phyloP scores from a whole-genome alignment of 2,329 filamentous ascomycete genomes.

The Simplicillium sp. region DNA sequence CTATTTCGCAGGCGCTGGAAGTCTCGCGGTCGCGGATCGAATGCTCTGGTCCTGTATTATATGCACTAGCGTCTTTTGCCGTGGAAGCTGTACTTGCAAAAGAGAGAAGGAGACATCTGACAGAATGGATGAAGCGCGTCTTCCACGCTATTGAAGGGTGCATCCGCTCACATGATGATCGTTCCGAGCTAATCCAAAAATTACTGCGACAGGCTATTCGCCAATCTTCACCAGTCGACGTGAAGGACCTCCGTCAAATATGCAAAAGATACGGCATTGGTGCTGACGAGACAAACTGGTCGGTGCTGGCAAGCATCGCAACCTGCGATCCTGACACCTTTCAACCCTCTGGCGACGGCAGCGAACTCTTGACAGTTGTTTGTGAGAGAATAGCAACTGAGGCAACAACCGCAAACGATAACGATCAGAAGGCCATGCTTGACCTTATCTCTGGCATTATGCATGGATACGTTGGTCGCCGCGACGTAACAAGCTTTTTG shows the following conservation, averaged over 20 bases:
- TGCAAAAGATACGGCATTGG: slow-evolving; percentile 32
- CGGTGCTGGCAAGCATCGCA: slow-evolving; percentile 28
- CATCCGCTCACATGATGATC: slow-evolving; percentile 13
- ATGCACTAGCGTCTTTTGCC: slow-evolving; percentile 26
- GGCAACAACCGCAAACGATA: slow-evolving; percentile 7
- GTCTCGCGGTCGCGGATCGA: slow-evolving; percentile 24
- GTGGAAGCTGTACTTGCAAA: slow-evolving; percentile 14
- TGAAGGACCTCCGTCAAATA: slow-evolving; percentile 29
- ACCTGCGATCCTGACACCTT: slow-evolving; percentile 39
- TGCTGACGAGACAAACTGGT: slow-evolving; percentile 28
- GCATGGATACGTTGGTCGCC: slow-evolving; percentile 31
- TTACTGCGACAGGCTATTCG: slow-evolving; percentile 19
- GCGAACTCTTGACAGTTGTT: slow-evolving; percentile 27
- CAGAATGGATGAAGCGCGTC: slow-evolving; percentile 27
- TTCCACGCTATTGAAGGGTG: slow-evolving; percentile 21
- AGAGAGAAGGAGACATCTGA: slow-evolving; percentile 21
- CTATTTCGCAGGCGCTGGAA: slow-evolving; percentile 30
- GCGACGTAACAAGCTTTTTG: slow-evolving; percentile 35
- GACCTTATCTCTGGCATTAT: slow-evolving; percentile 32
- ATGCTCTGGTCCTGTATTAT: slow-evolving; percentile 33
- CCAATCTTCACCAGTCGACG: slow-evolving; percentile 23
- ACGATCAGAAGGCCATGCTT: slow-evolving; percentile 14
- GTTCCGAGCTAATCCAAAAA: slow-evolving; percentile 17
- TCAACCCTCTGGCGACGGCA: slow-evolving; percentile 27
- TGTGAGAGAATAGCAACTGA: slow-evolving; percentile 22